Evolutionary conservation across 139 green algal genomes (phyloP).

Genomic region (Chlamydomonas sp.): DNA sequence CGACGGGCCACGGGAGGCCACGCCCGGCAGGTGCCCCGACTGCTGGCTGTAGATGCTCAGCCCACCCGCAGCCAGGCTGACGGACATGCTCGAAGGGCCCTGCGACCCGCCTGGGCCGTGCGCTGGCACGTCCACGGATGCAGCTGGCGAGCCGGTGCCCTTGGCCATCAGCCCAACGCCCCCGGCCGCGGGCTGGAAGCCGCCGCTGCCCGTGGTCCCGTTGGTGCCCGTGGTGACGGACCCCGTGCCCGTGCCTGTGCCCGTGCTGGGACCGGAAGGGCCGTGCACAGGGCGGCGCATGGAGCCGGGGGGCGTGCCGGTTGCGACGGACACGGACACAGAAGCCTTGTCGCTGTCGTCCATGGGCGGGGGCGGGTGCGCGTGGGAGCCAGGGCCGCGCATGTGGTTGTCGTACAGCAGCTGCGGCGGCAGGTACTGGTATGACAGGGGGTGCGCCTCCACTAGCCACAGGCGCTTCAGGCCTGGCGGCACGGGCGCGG

Average conservation of each 20-base stretch:
- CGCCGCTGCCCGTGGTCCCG: too few relatives aligned
- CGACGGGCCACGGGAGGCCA: neutral
- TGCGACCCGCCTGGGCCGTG: too few relatives aligned
- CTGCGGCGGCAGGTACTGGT: constrained; percentile 36
- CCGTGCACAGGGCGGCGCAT: too few relatives aligned
- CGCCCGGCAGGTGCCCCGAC: neutral
- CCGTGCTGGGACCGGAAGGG: too few relatives aligned
- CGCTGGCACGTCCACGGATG: too few relatives aligned
- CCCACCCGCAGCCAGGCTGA: neutral
- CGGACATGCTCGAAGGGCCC: neutral
- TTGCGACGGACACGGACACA: neutral
- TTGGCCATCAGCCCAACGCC: too few relatives aligned
- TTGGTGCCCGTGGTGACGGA: too few relatives aligned
- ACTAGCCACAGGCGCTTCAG: constrained; percentile 36
- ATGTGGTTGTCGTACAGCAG: constrained; percentile 6
- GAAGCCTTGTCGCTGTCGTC: neutral
- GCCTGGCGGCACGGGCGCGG: neutral
- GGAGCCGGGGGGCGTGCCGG: neutral
- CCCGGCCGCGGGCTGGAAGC: neutral
- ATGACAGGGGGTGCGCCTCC: constrained; percentile 25
- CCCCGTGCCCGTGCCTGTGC: too few relatives aligned
- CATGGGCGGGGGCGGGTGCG: neutral
- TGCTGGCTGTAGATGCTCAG: constrained; percentile 5
- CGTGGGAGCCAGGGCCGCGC: neutral
- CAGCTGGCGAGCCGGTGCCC: too few relatives aligned